phyloP scores from a whole-genome alignment of 345 rosid species.

The Firmiana major region DNA sequence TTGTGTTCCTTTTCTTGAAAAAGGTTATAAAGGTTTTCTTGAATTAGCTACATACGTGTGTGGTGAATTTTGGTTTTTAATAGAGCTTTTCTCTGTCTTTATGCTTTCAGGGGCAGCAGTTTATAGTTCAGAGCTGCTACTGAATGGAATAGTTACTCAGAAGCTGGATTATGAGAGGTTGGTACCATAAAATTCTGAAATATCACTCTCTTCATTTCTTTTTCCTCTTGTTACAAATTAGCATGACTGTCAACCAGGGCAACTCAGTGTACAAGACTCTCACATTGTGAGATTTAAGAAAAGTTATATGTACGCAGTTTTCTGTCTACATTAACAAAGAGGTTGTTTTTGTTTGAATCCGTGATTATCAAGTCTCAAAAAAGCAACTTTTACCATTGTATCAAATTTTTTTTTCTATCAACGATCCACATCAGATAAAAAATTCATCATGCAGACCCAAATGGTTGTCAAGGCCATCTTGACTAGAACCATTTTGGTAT shows the following conservation, averaged over 20 bases:
- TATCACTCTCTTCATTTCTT: not conserved
- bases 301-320: too few relatives aligned
- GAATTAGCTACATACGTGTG: not conserved
- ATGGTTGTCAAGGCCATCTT: not conserved
- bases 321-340: too few relatives aligned
- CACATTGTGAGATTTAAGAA: too few relatives aligned
- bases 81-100: not conserved
- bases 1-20: conserved; percentile 68
- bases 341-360: too few relatives aligned
- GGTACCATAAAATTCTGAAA: conserved; percentile 1
- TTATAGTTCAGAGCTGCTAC: conserved; percentile 78
- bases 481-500: not conserved
- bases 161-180: conserved; percentile 86
- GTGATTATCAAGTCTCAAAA: too few relatives aligned
- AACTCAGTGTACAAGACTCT: too few relatives aligned
- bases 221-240: not conserved
- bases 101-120: conserved; percentile 58
- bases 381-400: too few relatives aligned
- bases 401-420: too few relatives aligned
- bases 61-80: not conserved
- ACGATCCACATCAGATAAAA: not conserved
- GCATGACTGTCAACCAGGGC: not conserved
- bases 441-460: not conserved
- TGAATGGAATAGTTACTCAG: conserved; percentile 87
- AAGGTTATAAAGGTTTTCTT: conserved; percentile 39